A percentile compares a stretch with the other conserved stretches of the same genome.
These are phyloP conservation scores for Boletus huronensis DNA, from an alignment of 768 basidiomycete species.

Conservation along the genomic window DNA sequence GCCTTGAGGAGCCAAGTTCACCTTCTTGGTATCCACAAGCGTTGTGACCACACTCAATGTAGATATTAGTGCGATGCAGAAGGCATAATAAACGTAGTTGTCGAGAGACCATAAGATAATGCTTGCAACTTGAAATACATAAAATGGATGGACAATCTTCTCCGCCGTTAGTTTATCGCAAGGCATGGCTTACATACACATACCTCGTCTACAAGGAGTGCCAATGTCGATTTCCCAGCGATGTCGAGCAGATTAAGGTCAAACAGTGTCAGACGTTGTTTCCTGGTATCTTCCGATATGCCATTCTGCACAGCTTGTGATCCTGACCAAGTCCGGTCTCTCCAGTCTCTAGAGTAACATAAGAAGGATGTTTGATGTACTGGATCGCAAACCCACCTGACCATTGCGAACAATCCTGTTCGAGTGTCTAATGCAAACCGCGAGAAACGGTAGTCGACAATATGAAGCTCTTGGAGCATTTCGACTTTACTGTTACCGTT, in stretches of 20 bases:
- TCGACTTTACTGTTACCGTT: conserved; percentile 32
- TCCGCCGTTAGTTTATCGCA: conserved; percentile 1
- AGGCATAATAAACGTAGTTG: conserved; percentile 96
- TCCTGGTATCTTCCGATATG: conserved; percentile 47
- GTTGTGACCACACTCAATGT: conserved; percentile 80
- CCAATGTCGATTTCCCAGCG: conserved; percentile 74
- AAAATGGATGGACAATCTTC: conserved; percentile 94
- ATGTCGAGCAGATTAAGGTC: conserved; percentile 88
- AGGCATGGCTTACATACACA: conserved; percentile 9
- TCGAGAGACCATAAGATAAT: conserved; percentile 93
- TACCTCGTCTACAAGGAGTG: conserved; percentile 88
- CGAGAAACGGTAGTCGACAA: conserved; percentile 91
- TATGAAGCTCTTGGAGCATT: conserved; percentile 49
- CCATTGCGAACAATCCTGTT: conserved; percentile 76
- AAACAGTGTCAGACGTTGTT: conserved; percentile 73
- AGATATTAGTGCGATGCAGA: conserved; percentile 92
- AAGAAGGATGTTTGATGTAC: background rate
- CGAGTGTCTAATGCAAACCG: conserved; percentile 84
- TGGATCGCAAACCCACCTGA: conserved; percentile 50
- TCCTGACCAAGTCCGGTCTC: conserved; percentile 71
- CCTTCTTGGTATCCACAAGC: conserved; percentile 88
- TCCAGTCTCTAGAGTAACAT: conserved; percentile 69
- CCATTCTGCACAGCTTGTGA: conserved; percentile 63
- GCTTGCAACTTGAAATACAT: conserved; percentile 96
- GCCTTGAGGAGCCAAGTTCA: conserved; percentile 27